Base-by-base conservation (phyloP, 1,139 yeast genomes). In the Yamadazyma atmosphaerica region DNA sequence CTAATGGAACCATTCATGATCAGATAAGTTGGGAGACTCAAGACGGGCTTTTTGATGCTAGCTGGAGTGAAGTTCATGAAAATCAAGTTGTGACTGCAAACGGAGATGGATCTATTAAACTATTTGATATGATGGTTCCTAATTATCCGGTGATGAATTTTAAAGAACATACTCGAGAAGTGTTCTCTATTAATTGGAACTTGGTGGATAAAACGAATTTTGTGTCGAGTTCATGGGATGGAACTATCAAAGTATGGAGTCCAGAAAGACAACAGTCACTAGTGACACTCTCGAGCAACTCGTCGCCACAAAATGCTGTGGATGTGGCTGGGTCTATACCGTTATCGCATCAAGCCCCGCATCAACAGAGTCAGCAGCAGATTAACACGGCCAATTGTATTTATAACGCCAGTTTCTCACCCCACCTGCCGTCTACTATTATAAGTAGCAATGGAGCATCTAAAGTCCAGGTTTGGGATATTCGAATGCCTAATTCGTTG, bases 1-100 rank as follows among this genome's bases (percentile, higher is more conserved):
- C 81, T 8, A 68, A 72, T 44, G 98, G 98, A 1, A 56, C 56
- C 15, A 74, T 87, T 16, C 53, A 55, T 4, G 76, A 76, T 31
- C 82, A 79, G 39, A 66, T 74, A 4, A 63, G 74, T 12, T 90
- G 88, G 70, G 90, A 89, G 45, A 90, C 98, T 1, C 97, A 90
- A 59, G 98, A 92, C 61, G 96, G 97, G 4, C 66, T 90, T 16
- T 89, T 87, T 55, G 95, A 87, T 52, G 65, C 86, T 4, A 77
- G 94, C 1, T 92, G 98, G 98, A 85, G 92, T 41, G 98, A 92
- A 59, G 45, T 73, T 11, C 92, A 92, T 58, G 97, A 88, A 49
- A 89, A 88, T 59, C 98, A 90, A 54, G 74, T 86, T 6, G 76
- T 79, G 3, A 81, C 79, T 0, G 94, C 95, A 14, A 81, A 85